Base-by-base conservation (phyloP, 208 protist species). In the Crithidia mellificae region DNA sequence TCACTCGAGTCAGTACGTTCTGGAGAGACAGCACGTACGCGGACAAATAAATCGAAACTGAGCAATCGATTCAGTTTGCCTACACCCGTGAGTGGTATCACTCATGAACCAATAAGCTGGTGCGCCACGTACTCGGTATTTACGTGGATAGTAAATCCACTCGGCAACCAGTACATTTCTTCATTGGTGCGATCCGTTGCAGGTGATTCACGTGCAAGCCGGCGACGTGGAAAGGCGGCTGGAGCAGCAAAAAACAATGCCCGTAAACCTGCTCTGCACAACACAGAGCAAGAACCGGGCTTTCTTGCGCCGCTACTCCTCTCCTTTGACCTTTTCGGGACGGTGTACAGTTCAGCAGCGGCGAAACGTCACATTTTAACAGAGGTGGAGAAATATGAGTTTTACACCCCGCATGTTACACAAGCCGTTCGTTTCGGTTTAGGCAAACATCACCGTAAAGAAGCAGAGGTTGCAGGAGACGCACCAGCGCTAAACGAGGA, bases 91-190 rank as follows among this genome's bases (percentile, higher is more conserved):
- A n/a, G n/a, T n/a, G n/a, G n/a, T n/a, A n/a, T n/a, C n/a, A n/a
- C 36, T 41, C 36, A 41, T 41, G 36, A 41, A 17, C 41, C 41
- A 46, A 20, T 0, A 2, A 44, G 15, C n/a, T 81, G 75, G 75
- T 52, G 39, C n/a, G 75, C 64, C 11, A 53, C 47, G 11, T 82
- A 82, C 46, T 66, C 77, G 2, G 44, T 66, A 0, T 82, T 82
- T 54, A 66, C 65, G 22, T 82, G 77, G 77, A 12, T 82, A 4
- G 67, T 56, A n/a, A 71, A 63, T 44, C 72, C 75, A 12, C 50
- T 68, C 0, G 75, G 75, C 6, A 81, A 77, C 41, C 6, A 59
- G 57, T 44, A 56, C 17, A 41, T 34, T 5, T 73, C 58, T 2
- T 47, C 53, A 25, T 19, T 68, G 2, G n/a, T 57, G 29, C 63